Base-by-base conservation (phyloP, 495 filamentous ascomycete genomes). In the Durotheca rogersii region DNA sequence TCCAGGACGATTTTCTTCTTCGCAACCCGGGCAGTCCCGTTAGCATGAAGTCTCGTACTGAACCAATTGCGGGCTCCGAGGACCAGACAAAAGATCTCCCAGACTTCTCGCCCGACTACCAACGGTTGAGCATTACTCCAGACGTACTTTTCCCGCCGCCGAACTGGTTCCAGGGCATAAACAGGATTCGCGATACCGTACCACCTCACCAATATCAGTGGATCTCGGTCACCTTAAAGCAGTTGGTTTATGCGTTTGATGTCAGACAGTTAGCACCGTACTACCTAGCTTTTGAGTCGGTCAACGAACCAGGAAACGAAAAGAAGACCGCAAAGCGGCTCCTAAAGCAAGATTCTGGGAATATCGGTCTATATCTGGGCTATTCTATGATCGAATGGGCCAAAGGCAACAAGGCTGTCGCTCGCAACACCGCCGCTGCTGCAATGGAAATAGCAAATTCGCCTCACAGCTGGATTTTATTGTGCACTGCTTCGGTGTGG, bases 301-400 rank as follows among this genome's bases (percentile, higher is more conserved):
- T 68, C 0, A 82, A 81, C 47, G 74, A 81, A 41, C 69, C 73
- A 17, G 52, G 65, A 15, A 66, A 72, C n/a, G 81, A 80, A 32
- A 85, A 77, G 50, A 91, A 88, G 57, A 77, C 76, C 9, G 87
- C 87, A 7, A 96, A 90, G 56, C 68, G 60, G 1, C 66, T 94
- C 0, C 63, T 96, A 7, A 92, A 88, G 59, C 74, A 74, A 41
- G 76, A 82, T 50, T 72, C 81, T 1, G 76, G 82, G 0, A 87
- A 79, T 59, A 64, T 88, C 6, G 69, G 75, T 21, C 69, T 96
- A 3, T 96, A 92, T 67, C 87, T 90, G 57, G 82, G 81, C 0
- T 92, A 90, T 53, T 86, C 85, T 2, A 69, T 90, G 17, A 78
- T 89, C 30, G 86, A 95, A 64, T 80, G 73, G 57, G 73, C 75